These are phyloP conservation scores for Gynostemma pentaphyllum DNA, from an alignment of 306 rosid genomes.

Conservation along the genomic window DNA sequence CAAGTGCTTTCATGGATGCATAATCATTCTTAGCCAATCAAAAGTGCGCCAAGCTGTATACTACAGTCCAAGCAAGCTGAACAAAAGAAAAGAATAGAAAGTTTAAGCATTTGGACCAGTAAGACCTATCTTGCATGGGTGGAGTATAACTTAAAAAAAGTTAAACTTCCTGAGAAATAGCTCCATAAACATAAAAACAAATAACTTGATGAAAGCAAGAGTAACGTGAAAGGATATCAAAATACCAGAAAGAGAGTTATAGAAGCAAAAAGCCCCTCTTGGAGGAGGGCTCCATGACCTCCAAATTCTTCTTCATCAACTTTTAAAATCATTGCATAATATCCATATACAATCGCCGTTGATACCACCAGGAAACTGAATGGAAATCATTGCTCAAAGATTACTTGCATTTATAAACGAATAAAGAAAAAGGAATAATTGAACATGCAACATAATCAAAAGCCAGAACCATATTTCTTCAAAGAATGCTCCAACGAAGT, in stretches of 20 bases:
- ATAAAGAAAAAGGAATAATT: background rate
- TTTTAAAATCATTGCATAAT: constrained; percentile 73
- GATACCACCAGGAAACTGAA: constrained; percentile 74
- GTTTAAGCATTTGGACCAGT: background rate
- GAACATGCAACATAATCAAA: background rate
- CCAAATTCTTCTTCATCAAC: constrained; percentile 96
- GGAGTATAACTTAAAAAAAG: background rate
- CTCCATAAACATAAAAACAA: background rate
- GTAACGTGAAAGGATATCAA: background rate
- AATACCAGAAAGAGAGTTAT: constrained; percentile 87
- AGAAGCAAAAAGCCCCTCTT: constrained; percentile 96
- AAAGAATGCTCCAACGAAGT: background rate
- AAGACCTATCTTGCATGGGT: background rate
- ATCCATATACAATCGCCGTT: constrained; percentile 61
- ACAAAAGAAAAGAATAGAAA: constrained; percentile 11
- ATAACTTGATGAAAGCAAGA: background rate
- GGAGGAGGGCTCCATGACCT: constrained; percentile 97
- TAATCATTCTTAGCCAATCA: constrained; percentile 32
- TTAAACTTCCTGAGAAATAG: background rate
- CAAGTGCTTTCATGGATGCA: constrained; percentile 17
- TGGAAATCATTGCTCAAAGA: background rate
- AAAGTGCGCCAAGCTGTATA: constrained; percentile 93
- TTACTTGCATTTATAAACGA: background rate
- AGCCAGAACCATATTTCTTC: background rate
- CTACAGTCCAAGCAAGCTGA: constrained; percentile 90